Evolutionary conservation across 139 green algal genomes (phyloP).

Genomic region (Micractinium sp.): DNA sequence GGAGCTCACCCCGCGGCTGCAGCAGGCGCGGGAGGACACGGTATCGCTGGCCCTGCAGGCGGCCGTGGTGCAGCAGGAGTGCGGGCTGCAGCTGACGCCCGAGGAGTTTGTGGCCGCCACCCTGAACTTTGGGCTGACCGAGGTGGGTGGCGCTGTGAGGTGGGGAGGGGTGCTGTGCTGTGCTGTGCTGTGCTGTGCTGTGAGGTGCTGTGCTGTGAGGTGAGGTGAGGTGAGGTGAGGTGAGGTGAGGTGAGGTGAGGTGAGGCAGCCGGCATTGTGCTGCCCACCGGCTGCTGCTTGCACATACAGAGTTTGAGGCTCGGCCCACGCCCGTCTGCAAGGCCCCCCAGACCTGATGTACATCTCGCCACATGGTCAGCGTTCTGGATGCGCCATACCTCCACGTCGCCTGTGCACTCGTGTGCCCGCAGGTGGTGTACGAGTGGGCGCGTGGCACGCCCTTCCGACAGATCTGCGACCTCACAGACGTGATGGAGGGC

Average conservation of each 20-base stretch:
- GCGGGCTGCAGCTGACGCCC: constrained; percentile 66
- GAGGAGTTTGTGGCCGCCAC: constrained; percentile 73
- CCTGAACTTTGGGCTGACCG: constrained; percentile 77
- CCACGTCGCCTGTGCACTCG: neutral
- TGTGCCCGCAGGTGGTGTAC: constrained; percentile 87
- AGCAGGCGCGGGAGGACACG: constrained; percentile 55
- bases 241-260: no score
- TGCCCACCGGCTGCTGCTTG: neutral
- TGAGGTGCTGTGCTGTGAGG: no score
- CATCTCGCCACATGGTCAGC: no score
- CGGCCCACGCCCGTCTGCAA: no score
- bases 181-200: no score
- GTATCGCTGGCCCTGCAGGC: constrained; percentile 57
- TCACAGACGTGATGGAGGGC: constrained; percentile 96
- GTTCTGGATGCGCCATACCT: neutral
- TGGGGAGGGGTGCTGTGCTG: no score
- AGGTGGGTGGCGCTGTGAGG: constrained; percentile 49
- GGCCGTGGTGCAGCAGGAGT: constrained; percentile 69
- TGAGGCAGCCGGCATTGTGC: neutral
- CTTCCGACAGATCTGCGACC: constrained; percentile 88
- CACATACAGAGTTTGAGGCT: no score
- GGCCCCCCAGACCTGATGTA: neutral
- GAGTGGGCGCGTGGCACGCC: constrained; percentile 92
- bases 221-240: no score
- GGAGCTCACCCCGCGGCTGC: constrained; percentile 64